Percentiles rank a stretch among this genome's conserved stretches.
Evolutionary conservation across 2,329 filamentous ascomycete genomes (phyloP).

Genomic region (Chaetomium sp.): DNA sequence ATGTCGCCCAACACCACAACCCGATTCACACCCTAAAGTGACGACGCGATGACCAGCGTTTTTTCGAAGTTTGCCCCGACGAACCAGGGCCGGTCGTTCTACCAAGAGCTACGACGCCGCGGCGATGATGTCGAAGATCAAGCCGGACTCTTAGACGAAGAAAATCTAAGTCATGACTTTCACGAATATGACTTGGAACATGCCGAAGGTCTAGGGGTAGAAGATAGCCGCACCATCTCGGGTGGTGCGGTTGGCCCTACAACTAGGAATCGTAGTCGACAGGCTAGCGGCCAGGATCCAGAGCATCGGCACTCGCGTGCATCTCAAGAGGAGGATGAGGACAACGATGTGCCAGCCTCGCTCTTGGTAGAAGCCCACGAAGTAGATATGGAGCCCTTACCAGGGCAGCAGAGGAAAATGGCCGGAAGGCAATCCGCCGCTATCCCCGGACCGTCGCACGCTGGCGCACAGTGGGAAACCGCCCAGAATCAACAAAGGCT

Average conservation of each 20-base stretch:
- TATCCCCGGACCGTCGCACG: slow-evolving; percentile 38
- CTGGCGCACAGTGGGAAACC: slow-evolving; percentile 49
- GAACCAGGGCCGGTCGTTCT: slow-evolving; percentile 39
- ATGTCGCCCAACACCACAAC: background rate
- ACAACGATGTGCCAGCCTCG: slow-evolving; percentile 59
- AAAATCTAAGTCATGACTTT: slow-evolving; percentile 47
- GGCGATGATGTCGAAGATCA: slow-evolving; percentile 39
- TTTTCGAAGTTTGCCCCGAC: slow-evolving; percentile 39
- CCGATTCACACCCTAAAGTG: slow-evolving; percentile 1
- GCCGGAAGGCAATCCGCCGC: slow-evolving; percentile 22
- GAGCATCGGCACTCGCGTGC: slow-evolving; percentile 23
- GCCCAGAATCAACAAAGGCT: slow-evolving; percentile 46
- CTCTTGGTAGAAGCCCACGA: slow-evolving; percentile 52
- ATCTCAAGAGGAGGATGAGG: slow-evolving; percentile 41
- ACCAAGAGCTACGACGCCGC: slow-evolving; percentile 41
- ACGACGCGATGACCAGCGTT: slow-evolving; percentile 38
- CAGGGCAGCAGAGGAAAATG: slow-evolving; percentile 18
- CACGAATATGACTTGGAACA: slow-evolving; percentile 43
- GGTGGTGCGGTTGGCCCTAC: slow-evolving; percentile 29
- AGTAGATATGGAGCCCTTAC: slow-evolving; percentile 13
- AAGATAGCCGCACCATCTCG: slow-evolving; percentile 41
- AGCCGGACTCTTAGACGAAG: slow-evolving; percentile 43
- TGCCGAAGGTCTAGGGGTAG: slow-evolving; percentile 36
- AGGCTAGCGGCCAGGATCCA: slow-evolving; percentile 17
- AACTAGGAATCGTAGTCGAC: slow-evolving; percentile 14